These are phyloP conservation scores for Madurella fahalii DNA, from an alignment of 2,329 filamentous ascomycete genomes.

Conservation along the genomic window DNA sequence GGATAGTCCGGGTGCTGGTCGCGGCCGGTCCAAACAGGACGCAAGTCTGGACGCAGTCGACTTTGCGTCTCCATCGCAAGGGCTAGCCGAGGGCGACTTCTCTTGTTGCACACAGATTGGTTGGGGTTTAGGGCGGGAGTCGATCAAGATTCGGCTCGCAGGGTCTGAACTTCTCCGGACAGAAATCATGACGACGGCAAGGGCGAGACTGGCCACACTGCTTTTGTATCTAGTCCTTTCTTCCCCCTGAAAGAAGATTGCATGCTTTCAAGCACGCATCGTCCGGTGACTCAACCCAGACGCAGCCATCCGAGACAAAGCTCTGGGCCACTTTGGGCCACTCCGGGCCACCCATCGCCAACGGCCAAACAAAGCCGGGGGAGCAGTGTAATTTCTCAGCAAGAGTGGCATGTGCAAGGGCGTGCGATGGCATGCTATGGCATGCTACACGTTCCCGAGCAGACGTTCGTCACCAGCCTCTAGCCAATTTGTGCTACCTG, in stretches of 20 bases:
- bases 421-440: slow-evolving; percentile 1
- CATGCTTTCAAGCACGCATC: slow-evolving; percentile 15
- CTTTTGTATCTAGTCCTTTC: slow-evolving; percentile 17
- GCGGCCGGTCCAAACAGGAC: slow-evolving; percentile 35
- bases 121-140: not conserved
- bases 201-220: slow-evolving; percentile 7
- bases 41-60: slow-evolving; percentile 32
- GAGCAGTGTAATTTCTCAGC: not conserved
- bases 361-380: slow-evolving; percentile 1
- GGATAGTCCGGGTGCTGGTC: slow-evolving; percentile 27
- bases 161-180: not conserved
- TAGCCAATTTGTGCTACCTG: no score
- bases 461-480: no score
- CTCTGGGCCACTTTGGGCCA: slow-evolving; percentile 8
- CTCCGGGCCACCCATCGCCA: slow-evolving; percentile 1
- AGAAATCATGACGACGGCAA: not conserved
- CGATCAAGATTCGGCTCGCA: not conserved
- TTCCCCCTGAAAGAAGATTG: slow-evolving; percentile 17
- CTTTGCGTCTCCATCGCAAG: slow-evolving; percentile 29
- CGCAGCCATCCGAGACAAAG: slow-evolving; percentile 25
- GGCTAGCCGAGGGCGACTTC: slow-evolving; percentile 15
- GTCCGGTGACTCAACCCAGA: slow-evolving; percentile 21
- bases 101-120: not conserved
- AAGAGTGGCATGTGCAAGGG: not conserved
- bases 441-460: slow-evolving; percentile 6